These are phyloP conservation scores for Dujonia santamariae DNA, from an alignment of 1,139 yeast species.

Conservation along the genomic window DNA sequence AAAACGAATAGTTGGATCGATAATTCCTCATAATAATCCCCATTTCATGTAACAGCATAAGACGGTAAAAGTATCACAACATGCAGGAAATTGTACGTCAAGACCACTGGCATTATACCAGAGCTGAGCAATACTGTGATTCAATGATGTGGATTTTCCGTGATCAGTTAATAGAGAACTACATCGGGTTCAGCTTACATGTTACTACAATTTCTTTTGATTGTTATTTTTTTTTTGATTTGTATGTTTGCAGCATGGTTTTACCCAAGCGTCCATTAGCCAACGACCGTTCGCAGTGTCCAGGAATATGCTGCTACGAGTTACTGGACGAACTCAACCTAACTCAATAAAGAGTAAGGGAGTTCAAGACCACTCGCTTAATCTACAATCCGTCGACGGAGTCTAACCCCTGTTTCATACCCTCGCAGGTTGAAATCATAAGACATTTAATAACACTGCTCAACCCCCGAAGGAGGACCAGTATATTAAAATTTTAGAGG, in stretches of 20 bases:
- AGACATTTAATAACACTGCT: slow-evolving; percentile 29
- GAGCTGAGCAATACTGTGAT: too few relatives aligned
- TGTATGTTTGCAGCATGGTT: slow-evolving; percentile 79
- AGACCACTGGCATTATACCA: too few relatives aligned
- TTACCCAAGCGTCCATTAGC: slow-evolving; percentile 85
- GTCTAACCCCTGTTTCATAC: slow-evolving; percentile 66
- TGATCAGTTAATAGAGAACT: too few relatives aligned
- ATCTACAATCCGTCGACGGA: slow-evolving; percentile 84
- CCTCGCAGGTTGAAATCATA: slow-evolving; percentile 21
- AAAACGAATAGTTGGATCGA: too few relatives aligned
- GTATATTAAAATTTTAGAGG: slow-evolving; percentile 14
- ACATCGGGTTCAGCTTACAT: too few relatives aligned
- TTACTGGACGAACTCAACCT: slow-evolving; percentile 57
- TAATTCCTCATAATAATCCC: too few relatives aligned
- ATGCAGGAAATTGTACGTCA: too few relatives aligned
- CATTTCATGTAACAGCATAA: too few relatives aligned
- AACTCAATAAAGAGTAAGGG: slow-evolving; percentile 16
- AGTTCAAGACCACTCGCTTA: slow-evolving; percentile 67
- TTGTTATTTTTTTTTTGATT: too few relatives aligned
- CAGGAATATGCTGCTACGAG: slow-evolving; percentile 86
- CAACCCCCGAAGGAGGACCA: slow-evolving; percentile 57
- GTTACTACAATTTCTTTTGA: too few relatives aligned
- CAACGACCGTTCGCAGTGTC: slow-evolving; percentile 82
- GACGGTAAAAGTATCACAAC: too few relatives aligned
- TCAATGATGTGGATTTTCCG: too few relatives aligned